Base-by-base conservation (phyloP, 768 basidiomycete species). In the Porphyrellus cyaneotinctus region DNA sequence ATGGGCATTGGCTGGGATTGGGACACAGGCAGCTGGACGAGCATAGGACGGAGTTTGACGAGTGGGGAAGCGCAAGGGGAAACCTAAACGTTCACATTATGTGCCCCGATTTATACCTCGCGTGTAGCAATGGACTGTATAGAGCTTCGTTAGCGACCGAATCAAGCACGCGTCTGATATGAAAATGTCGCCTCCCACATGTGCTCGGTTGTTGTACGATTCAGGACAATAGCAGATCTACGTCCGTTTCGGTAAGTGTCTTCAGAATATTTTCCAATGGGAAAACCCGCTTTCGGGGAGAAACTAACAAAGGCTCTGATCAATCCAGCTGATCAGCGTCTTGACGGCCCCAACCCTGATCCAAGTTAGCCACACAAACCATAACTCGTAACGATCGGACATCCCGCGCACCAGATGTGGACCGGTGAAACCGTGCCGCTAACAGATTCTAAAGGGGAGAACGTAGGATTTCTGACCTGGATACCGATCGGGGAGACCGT, bases 1-100 rank as follows among this genome's bases (percentile, higher is more conserved):
- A 83, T 80, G 61, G 76, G 64, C 45, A 76, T 58, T 42, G 71
- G 69, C 38, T 70, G 72, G 53, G 51, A 22, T 15, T 61, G 67
- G 43, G 67, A 60, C 36, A 58, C 28, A 23, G 56, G 52, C 1
- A 52, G 44, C 10, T 63, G 57, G 37, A 43, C 23, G 11, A 56
- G 51, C 57, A 54, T 60, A 36, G 35, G 53, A 45, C 43, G 47
- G 38, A 24, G 58, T 43, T 22, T 52, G 43, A 48, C 43, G 42
- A 35, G 53, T 47, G 49, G 57, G 45, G 58, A 35, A 36, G 56
- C 33, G 42, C 45, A 42, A 51, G 56, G 54, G 61, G 51, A 13
- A 59, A 48, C 45, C 46, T 58, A 52, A 54, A 53, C 62, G 61
- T 54, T 57, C 57, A 52, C 56, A 52, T 52, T 44, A 18, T 47